Conservation (phyloP, 768 basidiomycete genomes). For the Piloderma croceum region DNA sequence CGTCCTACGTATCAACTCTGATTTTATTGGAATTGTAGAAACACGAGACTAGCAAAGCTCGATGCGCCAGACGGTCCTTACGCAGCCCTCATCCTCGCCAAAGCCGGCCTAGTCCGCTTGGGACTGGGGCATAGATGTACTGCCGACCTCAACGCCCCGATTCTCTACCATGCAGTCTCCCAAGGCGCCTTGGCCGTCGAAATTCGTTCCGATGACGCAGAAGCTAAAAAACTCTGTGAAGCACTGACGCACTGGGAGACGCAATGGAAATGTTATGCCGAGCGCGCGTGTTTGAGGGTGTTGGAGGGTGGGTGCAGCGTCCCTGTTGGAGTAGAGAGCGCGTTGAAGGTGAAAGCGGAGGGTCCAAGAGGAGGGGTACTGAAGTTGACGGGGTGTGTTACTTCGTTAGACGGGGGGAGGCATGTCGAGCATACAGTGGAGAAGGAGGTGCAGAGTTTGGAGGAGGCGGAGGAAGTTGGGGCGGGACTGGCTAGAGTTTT, state of each 20-base stretch:
- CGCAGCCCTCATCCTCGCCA: constrained; percentile 87
- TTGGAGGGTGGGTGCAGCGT: constrained; percentile 98
- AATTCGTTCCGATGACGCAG: constrained; percentile 61
- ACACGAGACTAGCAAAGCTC: constrained; percentile 87
- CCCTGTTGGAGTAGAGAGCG: constrained; percentile 70
- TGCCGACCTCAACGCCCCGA: constrained; percentile 64
- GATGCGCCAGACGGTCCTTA: constrained; percentile 78
- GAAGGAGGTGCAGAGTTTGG: constrained; percentile 42
- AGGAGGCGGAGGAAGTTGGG: constrained; percentile 69
- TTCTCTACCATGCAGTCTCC: constrained; percentile 83
- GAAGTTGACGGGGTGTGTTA: constrained; percentile 76
- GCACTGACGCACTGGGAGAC: constrained; percentile 73
- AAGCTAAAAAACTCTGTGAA: constrained; percentile 57
- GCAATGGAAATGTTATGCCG: constrained; percentile 71
- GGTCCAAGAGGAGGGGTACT: constrained; percentile 34
- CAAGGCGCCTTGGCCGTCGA: constrained; percentile 92
- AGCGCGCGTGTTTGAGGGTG: constrained; percentile 81
- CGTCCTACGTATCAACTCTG: too few species aligned
- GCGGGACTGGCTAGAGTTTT: constrained; percentile 57
- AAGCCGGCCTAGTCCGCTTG: constrained; percentile 83
- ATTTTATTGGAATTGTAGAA: too few species aligned
- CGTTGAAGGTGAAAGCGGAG: constrained; percentile 25
- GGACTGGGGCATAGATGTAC: constrained; percentile 73
- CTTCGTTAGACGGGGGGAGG: constrained; percentile 64
- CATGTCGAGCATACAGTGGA: constrained; percentile 66